A percentile compares a stretch with the other conserved stretches of the same genome.
Conservation (phyloP, 164 flowering plant species). For the Taxillus chinensis region DNA sequence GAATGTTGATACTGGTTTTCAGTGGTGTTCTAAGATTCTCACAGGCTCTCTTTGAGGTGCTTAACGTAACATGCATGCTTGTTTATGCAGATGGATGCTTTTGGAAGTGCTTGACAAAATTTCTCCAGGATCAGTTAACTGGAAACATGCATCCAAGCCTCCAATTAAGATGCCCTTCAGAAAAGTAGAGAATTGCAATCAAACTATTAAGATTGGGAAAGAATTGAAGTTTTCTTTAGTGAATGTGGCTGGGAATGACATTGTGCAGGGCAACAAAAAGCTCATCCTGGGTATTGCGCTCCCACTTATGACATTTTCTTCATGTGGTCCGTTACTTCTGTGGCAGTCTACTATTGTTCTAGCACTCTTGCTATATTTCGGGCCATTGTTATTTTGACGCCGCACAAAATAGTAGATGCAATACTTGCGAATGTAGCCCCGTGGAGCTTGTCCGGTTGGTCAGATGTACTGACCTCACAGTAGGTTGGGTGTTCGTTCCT, state of each 20-base stretch:
- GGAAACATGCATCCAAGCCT: constrained; percentile 91
- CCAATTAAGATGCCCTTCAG: constrained; percentile 96
- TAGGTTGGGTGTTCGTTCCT: too few species aligned
- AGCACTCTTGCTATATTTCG: too few species aligned
- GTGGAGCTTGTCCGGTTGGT: too few species aligned
- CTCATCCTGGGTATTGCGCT: constrained; percentile 64
- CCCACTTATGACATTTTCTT: neutral
- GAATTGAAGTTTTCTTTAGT: constrained; percentile 71
- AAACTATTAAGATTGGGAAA: constrained; percentile 73
- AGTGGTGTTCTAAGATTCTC: neutral
- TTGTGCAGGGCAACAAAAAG: constrained; percentile 91
- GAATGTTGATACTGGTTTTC: neutral
- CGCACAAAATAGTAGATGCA: too few species aligned
- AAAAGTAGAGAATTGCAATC: constrained; percentile 95
- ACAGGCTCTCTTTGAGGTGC: neutral
- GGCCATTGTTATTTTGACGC: too few species aligned
- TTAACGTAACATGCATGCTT: constrained; percentile 3
- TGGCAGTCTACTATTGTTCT: neutral
- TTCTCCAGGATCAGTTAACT: constrained; percentile 77
- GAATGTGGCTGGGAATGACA: constrained; percentile 81
- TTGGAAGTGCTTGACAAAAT: constrained; percentile 85
- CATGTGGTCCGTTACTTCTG: neutral
- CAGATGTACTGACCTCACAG: too few species aligned
- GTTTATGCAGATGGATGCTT: constrained; percentile 68
- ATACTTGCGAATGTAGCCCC: too few species aligned